Conservation (phyloP, 2,329 filamentous ascomycete species). For the Phaeosphaeriaceae sp. region DNA sequence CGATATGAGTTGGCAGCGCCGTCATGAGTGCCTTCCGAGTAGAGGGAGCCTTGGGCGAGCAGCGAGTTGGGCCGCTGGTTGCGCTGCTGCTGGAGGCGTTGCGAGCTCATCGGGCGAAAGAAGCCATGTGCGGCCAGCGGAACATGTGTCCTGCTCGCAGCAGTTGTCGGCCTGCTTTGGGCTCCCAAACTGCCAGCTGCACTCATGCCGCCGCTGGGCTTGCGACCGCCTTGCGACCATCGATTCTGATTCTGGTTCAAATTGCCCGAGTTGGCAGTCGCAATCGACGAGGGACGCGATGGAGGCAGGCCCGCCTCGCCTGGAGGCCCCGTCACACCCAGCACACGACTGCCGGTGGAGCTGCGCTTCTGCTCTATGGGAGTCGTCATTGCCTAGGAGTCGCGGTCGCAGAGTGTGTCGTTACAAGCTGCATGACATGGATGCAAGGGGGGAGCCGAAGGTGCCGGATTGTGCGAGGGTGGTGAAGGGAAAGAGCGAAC, state of each 20-base stretch:
- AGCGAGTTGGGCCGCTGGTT: slow-evolving; percentile 61
- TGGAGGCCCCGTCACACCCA: slow-evolving; percentile 54
- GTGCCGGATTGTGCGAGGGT: slow-evolving; percentile 2
- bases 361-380: slow-evolving; percentile 36
- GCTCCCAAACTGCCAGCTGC: slow-evolving; percentile 54
- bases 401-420: slow-evolving; percentile 30
- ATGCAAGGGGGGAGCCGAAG: slow-evolving; percentile 12
- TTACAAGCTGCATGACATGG: slow-evolving; percentile 46
- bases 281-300: slow-evolving; percentile 54
- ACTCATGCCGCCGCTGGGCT: slow-evolving; percentile 33
- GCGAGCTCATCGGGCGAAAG: slow-evolving; percentile 95
- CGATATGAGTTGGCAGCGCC: slow-evolving; percentile 44
- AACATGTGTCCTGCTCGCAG: slow-evolving; percentile 84
- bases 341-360: slow-evolving; percentile 45
- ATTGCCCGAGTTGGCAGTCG: slow-evolving; percentile 47
- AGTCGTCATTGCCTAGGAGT: slow-evolving; percentile 42
- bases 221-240: slow-evolving; percentile 52
- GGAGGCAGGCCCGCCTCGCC: slow-evolving; percentile 59
- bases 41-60: slow-evolving; percentile 43
- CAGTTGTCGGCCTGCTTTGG: slow-evolving; percentile 64
- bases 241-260: slow-evolving; percentile 55
- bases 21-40: slow-evolving; percentile 41
- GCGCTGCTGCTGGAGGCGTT: slow-evolving; percentile 89
- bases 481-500: slow-evolving; percentile 17
- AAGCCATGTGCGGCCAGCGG: slow-evolving; percentile 90